phyloP scores from a whole-genome alignment of 2,329 filamentous ascomycete species.

The Didymella pinodella region DNA sequence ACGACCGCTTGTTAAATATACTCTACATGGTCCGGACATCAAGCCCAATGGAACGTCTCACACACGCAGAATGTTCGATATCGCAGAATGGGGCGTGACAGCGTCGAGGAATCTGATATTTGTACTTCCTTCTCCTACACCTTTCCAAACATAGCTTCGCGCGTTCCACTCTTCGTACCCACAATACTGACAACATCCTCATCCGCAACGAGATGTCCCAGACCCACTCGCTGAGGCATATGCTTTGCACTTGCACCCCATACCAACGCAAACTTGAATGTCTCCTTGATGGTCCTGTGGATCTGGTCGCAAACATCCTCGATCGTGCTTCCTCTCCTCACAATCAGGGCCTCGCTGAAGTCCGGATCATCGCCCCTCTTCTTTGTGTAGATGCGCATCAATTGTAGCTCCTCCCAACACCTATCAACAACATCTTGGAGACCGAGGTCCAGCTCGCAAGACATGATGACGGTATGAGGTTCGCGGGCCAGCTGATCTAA shows the following conservation, averaged over 20 bases:
- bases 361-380: slow-evolving; percentile 88
- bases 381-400: slow-evolving; percentile 88
- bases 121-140: not conserved
- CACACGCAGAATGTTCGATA: too few species aligned
- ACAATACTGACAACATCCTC: slow-evolving; percentile 75
- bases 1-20: too few species aligned
- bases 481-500: slow-evolving; percentile 91
- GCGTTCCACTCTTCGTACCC: slow-evolving; percentile 35
- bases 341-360: slow-evolving; percentile 91
- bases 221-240: slow-evolving; percentile 89
- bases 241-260: slow-evolving; percentile 98
- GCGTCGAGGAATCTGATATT: too few species aligned
- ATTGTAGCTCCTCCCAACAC: slow-evolving; percentile 89
- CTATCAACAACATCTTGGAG: slow-evolving; percentile 92
- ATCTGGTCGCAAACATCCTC: slow-evolving; percentile 98
- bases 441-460: slow-evolving; percentile 92
- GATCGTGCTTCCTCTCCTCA: slow-evolving; percentile 84
- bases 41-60: too few species aligned
- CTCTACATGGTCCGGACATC: too few species aligned
- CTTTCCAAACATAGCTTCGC: slow-evolving; percentile 1
- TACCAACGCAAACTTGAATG: slow-evolving; percentile 97
- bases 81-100: too few species aligned
- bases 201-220: slow-evolving; percentile 78
- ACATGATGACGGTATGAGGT: slow-evolving; percentile 95
- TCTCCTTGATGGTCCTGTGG: slow-evolving; percentile 93